Conservation (phyloP, 2,329 filamentous ascomycete species). For the Colletotrichum truncatum region DNA sequence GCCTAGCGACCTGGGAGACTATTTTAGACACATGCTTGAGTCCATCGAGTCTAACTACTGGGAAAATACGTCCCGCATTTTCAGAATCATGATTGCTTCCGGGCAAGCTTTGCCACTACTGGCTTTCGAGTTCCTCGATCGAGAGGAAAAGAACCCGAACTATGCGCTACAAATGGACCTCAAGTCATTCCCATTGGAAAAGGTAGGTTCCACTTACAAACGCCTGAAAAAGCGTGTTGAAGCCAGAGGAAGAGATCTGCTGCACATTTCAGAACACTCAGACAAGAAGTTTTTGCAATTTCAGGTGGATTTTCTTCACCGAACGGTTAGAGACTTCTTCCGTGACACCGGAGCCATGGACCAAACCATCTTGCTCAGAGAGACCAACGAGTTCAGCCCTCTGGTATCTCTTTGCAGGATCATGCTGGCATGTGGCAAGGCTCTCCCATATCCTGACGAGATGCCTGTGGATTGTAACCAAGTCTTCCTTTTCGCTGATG, state of each 20-base stretch:
- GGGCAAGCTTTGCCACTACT: neutral
- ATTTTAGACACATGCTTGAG: constrained; percentile 23
- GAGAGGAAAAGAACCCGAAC: neutral
- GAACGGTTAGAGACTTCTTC: constrained; percentile 26
- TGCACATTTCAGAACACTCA: neutral
- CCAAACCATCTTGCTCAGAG: neutral
- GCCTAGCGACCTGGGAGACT: constrained; percentile 20
- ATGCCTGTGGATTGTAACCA: neutral
- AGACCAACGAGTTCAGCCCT: neutral
- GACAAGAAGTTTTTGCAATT: neutral
- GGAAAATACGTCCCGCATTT: neutral
- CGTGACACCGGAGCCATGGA: neutral
- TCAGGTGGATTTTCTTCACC: constrained; percentile 28
- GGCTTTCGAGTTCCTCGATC: neutral
- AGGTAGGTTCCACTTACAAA: neutral
- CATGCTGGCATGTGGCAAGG: neutral
- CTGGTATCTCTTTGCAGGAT: neutral
- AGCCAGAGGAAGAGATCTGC: neutral
- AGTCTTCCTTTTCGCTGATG: neutral
- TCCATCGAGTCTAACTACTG: neutral
- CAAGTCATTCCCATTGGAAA: neutral
- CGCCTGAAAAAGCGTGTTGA: neutral
- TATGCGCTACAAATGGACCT: neutral
- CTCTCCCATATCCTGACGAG: no score
- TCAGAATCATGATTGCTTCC: neutral